Conservation (phyloP, 2,329 filamentous ascomycete species). For the Nakataea oryzae region DNA sequence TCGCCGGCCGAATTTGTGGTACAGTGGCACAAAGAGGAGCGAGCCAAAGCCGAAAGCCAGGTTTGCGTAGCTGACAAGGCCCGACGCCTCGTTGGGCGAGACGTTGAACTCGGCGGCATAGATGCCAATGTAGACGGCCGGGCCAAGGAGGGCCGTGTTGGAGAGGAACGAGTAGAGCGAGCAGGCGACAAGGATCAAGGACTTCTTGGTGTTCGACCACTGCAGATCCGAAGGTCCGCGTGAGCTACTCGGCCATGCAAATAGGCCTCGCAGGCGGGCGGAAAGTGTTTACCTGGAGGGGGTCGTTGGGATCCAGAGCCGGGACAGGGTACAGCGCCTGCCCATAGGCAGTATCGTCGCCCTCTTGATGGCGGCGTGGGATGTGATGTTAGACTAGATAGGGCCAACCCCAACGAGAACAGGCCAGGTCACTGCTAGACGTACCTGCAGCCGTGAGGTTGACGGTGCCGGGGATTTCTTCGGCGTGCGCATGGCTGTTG, state of each 20-base stretch:
- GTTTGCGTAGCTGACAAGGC: conserved; percentile 49
- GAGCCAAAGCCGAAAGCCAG: conserved; percentile 48
- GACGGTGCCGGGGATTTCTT: conserved; percentile 15
- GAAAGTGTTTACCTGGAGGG: conserved; percentile 30
- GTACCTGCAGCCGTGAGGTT: conserved; percentile 20
- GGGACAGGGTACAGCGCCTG: conserved; percentile 52
- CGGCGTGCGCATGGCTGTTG: conserved; percentile 15
- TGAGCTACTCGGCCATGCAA: background rate
- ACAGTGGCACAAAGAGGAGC: conserved; percentile 44
- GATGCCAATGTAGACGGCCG: conserved; percentile 46
- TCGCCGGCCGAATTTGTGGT: conserved; percentile 35
- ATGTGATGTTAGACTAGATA: background rate
- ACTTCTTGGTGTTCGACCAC: conserved; percentile 47
- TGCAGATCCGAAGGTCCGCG: conserved; percentile 12
- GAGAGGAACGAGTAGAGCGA: conserved; percentile 48
- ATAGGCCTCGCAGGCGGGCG: no score
- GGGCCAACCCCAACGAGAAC: background rate
- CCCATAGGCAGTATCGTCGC: conserved; percentile 47
- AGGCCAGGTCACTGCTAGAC: conserved; percentile 1
- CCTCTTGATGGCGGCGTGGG: no score
- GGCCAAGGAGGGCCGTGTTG: conserved; percentile 44
- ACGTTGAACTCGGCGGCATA: conserved; percentile 42
- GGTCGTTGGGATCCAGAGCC: conserved; percentile 50
- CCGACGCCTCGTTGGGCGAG: conserved; percentile 37
- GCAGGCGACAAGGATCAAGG: conserved; percentile 41